Evolutionary conservation across 768 basidiomycete species (phyloP), one percentile per base, ranked within the genome.

Genomic region (Agrocybe pediades): DNA sequence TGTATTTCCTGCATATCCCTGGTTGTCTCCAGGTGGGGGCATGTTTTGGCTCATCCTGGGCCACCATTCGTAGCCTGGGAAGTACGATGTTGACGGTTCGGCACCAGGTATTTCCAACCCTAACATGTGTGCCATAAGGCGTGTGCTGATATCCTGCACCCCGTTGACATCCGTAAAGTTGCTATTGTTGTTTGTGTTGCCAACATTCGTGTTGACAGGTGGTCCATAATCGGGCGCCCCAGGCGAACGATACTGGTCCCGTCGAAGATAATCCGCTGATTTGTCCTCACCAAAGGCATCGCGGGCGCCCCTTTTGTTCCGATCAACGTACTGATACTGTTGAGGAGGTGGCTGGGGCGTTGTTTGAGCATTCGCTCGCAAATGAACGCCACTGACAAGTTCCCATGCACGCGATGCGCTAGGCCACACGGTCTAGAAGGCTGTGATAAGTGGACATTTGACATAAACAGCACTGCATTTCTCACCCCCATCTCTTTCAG

Each of bases 81-180:
- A 76, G 57, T 75, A 80, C 11, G 80, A 79, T 3, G 78, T 78
- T 36, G 85, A 84, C 36, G 84, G 76, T 53, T 86, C 85, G 26
- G 85, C 74, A 24, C 84, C 85, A 41, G 83, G 83, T 54, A 86
- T 76, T 64, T 86, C 83, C 20, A 87, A 67, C 15, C 85, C 86
- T 20, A 87, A 69, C 85, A 87, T 87, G 60, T 86, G 83, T 13
- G 86, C 86, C 85, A 87, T 86, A 53, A 87, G 76, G 43, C 83
- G 78, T 27, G 80, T 81, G 56, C 80, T 81, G 51, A 87, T 71
- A 56, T 85, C 85, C 61, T 87, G 86, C 24, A 85, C 81, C 30
- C 83, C 85, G 26, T 69, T 70, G 55, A 68, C 66, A 49, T 52
- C 52, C 44, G 62, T 64, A 13, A 36, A 3, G 54, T 62, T 60